Percentiles rank a stretch among this genome's conserved stretches.
Evolutionary conservation across 805 yeast species (phyloP).

Genomic region (Hanseniaspora thailandica): DNA sequence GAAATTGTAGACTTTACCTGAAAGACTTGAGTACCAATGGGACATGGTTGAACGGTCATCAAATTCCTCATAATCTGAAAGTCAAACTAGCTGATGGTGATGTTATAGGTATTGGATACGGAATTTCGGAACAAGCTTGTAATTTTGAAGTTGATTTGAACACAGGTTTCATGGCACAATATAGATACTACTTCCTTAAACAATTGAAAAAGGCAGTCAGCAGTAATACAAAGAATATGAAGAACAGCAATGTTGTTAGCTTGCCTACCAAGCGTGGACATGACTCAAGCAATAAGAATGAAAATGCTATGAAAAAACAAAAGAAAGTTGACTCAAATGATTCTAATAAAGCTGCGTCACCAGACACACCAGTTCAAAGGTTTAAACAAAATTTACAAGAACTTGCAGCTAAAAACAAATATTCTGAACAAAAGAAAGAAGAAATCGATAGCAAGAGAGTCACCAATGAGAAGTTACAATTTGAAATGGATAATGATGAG

Average conservation of each 20-base stretch:
- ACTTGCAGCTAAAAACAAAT: background rate
- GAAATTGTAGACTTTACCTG: slow-evolving; percentile 38
- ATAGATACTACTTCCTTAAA: slow-evolving; percentile 4
- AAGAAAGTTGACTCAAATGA: background rate
- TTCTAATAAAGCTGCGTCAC: background rate
- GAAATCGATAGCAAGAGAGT: background rate
- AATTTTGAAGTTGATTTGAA: slow-evolving; percentile 39
- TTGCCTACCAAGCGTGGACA: background rate
- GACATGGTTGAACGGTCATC: slow-evolving; percentile 65
- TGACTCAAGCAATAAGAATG: background rate
- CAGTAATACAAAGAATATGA: background rate
- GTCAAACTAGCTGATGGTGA: slow-evolving; percentile 85
- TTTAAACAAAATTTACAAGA: background rate
- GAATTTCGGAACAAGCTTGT: slow-evolving; percentile 58
- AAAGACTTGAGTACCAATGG: slow-evolving; percentile 82
- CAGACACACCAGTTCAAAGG: background rate
- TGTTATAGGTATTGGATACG: slow-evolving; percentile 80
- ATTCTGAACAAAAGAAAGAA: background rate
- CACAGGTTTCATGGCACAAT: slow-evolving; percentile 19
- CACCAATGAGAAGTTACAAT: background rate
- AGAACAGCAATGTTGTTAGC: background rate
- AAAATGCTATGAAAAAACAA: background rate
- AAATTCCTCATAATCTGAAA: slow-evolving; percentile 64
- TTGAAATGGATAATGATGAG: background rate
- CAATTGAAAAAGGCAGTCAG: background rate